Evolutionary conservation across 768 basidiomycete species (phyloP).

Genomic region (Astraeus odoratus): DNA sequence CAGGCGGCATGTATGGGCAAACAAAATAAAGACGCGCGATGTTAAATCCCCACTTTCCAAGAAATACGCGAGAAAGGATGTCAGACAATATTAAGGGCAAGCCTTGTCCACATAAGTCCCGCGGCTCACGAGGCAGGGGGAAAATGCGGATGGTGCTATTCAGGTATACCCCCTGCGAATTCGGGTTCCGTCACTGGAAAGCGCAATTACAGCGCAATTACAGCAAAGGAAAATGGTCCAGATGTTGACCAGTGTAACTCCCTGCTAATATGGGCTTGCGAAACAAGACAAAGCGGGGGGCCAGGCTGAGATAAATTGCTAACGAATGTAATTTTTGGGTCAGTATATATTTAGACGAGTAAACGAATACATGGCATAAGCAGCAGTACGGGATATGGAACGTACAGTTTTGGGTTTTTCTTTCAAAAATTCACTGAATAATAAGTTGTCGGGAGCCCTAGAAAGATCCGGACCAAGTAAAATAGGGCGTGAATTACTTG

Average conservation of each 20-base stretch:
- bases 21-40: conserved; percentile 8
- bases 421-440: conserved; percentile 7
- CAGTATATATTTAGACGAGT: not conserved
- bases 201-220: not conserved
- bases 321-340: not conserved
- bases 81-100: conserved; percentile 8
- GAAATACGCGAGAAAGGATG: conserved; percentile 5
- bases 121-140: conserved; percentile 5
- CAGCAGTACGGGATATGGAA: conserved; percentile 14
- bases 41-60: conserved; percentile 3
- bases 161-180: not conserved
- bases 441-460: conserved; percentile 10
- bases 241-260: too few relatives aligned
- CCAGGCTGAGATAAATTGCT: not conserved
- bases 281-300: too few relatives aligned
- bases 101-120: conserved; percentile 8
- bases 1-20: conserved; percentile 7
- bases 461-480: conserved; percentile 17
- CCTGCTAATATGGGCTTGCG: too few relatives aligned
- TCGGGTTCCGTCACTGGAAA: not conserved
- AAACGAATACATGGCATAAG: not conserved
- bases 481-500: conserved; percentile 9
- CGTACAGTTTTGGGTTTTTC: conserved; percentile 7
- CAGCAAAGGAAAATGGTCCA: too few relatives aligned
- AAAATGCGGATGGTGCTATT: conserved; percentile 5